Evolutionary conservation across 108 stramenopile species (phyloP), one percentile per base, ranked within the genome.

Genomic region (Cyclostephanos invisitatus): DNA sequence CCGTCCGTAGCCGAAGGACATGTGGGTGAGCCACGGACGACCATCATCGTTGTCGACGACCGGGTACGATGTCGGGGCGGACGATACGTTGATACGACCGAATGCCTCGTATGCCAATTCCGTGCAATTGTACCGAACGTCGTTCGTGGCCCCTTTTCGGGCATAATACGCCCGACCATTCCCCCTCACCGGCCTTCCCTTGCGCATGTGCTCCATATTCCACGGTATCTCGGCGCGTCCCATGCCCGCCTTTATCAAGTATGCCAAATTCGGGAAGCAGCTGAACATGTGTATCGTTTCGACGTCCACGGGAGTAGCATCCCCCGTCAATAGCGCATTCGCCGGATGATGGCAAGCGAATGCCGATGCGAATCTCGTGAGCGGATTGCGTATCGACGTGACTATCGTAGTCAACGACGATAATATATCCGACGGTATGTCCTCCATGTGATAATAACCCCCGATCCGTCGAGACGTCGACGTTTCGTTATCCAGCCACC

Each of bases 1-100:
- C 42, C 57, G 68, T 12, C 68, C 18, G 44, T 70, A 70, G 54
- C 46, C 50, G 32, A 59, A 70, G 12, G 57, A 55, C 68, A 70
- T 70, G 44, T 57, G 57, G 29, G 51, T 70, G 35, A 70, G 12
- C 37, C 51, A 70, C 14, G 68, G 68, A 70, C 58, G 68, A 46
- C 14, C 2, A 17, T 46, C 62, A 38, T 49, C 17, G 44, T 15
- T 2, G 15, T 15, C 44, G 44, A 15, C 44, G 40, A 7, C 40
- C 18, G 22, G 17, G 8, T 50, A 0, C 11, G 53, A n/a, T 20
- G 36, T 11, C 0, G 48, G 29, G 11, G 12, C 8, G 6, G 28
- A 22, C 27, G 68, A 38, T 22, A 46, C 14, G 37, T 58, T 59
- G 56, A 44, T 12, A 32, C n/a, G n/a, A n/a, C 68, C 68, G 27